phyloP scores from a whole-genome alignment of 768 basidiomycete species.

The Naganishia antarctica region DNA sequence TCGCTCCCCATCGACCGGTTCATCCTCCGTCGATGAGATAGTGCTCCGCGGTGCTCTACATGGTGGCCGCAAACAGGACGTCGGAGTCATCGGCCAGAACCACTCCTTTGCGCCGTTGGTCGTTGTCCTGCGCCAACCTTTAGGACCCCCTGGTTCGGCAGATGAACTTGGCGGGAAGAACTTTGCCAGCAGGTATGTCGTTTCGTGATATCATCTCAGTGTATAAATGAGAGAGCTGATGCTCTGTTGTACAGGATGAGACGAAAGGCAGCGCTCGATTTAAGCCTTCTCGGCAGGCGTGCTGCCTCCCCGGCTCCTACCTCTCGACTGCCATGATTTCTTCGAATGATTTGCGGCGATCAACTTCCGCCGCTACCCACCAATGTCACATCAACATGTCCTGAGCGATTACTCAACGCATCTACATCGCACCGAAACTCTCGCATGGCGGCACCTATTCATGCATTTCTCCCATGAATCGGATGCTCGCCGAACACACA shows the following conservation, averaged over 20 bases:
- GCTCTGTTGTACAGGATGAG: not conserved
- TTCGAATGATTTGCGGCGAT: too few relatives aligned
- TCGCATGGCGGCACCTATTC: too few relatives aligned
- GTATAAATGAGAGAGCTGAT: not conserved
- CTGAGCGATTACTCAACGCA: too few relatives aligned
- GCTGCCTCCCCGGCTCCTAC: not conserved
- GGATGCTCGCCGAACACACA: too few relatives aligned
- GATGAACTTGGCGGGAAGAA: constrained; percentile 41
- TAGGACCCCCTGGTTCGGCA: constrained; percentile 41
- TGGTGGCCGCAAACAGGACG: not conserved
- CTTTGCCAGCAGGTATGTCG: constrained; percentile 40
- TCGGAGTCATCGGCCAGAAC: constrained; percentile 19
- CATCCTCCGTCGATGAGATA: constrained; percentile 1
- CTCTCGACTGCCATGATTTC: not conserved
- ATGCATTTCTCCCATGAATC: too few relatives aligned
- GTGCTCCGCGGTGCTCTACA: not conserved
- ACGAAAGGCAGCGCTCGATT: not conserved
- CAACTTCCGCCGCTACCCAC: too few relatives aligned
- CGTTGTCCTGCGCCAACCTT: constrained; percentile 36
- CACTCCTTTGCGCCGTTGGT: not conserved
- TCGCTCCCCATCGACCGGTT: constrained; percentile 3
- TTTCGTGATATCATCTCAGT: not conserved
- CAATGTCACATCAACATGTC: too few relatives aligned
- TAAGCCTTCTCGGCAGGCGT: not conserved
- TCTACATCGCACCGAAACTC: too few relatives aligned